Conservation (phyloP, 768 basidiomycete genomes). For the Hirschioporus abietinus region DNA sequence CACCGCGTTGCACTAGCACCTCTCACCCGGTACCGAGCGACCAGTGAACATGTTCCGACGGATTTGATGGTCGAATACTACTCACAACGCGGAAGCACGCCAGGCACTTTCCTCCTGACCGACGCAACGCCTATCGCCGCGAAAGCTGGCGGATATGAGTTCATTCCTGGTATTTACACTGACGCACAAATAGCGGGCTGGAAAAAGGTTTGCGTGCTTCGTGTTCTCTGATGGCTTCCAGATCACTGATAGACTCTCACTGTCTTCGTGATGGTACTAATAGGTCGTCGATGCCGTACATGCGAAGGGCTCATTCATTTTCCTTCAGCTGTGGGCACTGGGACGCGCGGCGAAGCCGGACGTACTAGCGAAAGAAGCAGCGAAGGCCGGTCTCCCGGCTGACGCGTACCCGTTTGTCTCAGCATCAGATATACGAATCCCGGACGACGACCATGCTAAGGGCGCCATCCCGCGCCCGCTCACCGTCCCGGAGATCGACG, state of each 20-base stretch:
- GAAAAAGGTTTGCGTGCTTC: constrained; percentile 26
- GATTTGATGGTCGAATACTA: constrained; percentile 41
- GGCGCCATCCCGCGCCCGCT: constrained; percentile 32
- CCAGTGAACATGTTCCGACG: constrained; percentile 28
- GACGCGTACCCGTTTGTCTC: constrained; percentile 16
- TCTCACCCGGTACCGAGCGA: constrained; percentile 40
- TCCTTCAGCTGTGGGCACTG: constrained; percentile 38
- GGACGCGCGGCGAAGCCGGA: constrained; percentile 25
- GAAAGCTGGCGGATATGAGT: constrained; percentile 41
- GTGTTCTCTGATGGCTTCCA: background rate
- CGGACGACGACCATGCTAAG: constrained; percentile 4
- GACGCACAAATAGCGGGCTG: constrained; percentile 49
- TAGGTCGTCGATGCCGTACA: constrained; percentile 51
- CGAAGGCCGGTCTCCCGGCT: background rate
- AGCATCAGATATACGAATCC: constrained; percentile 20
- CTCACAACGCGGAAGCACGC: constrained; percentile 37
- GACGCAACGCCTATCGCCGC: constrained; percentile 52
- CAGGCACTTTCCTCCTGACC: constrained; percentile 51
- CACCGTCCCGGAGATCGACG: constrained; percentile 42
- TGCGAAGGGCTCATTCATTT: constrained; percentile 42
- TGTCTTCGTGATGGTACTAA: background rate
- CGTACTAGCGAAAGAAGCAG: constrained; percentile 16
- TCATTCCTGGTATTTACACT: constrained; percentile 61
- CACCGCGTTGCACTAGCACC: constrained; percentile 55
- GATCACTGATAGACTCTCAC: background rate